Percentiles rank a stretch among this genome's conserved stretches.
Evolutionary conservation across 1,284 basidiomycete genomes (phyloP).

Genomic region (Sutorius eximius): DNA sequence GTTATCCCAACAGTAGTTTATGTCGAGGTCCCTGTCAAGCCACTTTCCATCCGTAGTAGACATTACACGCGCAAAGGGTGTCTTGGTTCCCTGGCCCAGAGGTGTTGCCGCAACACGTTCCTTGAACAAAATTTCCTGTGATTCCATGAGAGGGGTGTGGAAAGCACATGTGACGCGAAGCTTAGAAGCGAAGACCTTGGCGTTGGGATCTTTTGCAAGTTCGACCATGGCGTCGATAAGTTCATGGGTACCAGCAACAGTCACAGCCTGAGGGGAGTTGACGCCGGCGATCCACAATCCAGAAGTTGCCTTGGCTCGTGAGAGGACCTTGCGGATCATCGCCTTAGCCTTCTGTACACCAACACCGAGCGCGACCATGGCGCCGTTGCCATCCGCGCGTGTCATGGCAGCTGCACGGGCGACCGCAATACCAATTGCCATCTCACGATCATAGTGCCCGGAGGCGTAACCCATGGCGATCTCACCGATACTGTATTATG

Average conservation of each 20-base stretch:
- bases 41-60: conserved; percentile 34
- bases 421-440: conserved; percentile 31
- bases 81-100: conserved; percentile 22
- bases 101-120: conserved; percentile 16
- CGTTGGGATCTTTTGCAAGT: conserved; percentile 30
- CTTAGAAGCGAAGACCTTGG: conserved; percentile 31
- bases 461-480: conserved; percentile 37
- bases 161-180: conserved; percentile 32
- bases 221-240: conserved; percentile 30
- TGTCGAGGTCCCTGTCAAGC: conserved; percentile 30
- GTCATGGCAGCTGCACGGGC: conserved; percentile 34
- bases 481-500: conserved; percentile 29
- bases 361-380: conserved; percentile 35
- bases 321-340: conserved; percentile 33
- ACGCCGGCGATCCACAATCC: conserved; percentile 35
- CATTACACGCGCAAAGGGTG: conserved; percentile 28
- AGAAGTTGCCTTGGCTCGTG: conserved; percentile 22
- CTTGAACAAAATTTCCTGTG: conserved; percentile 33
- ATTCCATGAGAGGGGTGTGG: conserved; percentile 35
- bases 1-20: conserved; percentile 34
- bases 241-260: conserved; percentile 30
- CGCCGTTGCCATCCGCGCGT: conserved; percentile 32
- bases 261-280: conserved; percentile 35
- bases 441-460: conserved; percentile 35
- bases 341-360: conserved; percentile 32